Evolutionary conservation across 75 land plant species (phyloP).

Genomic region (Sequoiadendron giganteum): DNA sequence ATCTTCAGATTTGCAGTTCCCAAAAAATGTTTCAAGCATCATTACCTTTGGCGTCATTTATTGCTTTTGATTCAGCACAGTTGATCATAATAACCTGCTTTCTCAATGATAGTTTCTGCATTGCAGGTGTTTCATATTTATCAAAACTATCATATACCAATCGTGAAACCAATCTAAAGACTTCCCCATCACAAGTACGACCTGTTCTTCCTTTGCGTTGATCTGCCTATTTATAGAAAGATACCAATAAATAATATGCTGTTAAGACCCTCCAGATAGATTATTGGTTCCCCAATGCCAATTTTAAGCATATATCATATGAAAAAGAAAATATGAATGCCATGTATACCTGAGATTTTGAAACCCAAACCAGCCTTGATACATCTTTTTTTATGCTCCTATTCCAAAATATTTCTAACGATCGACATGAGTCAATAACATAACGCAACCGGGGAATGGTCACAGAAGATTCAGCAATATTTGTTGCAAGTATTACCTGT

Average conservation of each 20-base stretch:
- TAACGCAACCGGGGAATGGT: constrained; percentile 77
- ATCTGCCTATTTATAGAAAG: constrained; percentile 53
- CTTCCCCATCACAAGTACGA: constrained; percentile 84
- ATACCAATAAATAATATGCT: neutral
- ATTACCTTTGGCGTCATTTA: constrained; percentile 84
- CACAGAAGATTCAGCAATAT: constrained; percentile 95
- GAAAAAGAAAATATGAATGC: neutral
- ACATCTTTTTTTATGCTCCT: constrained; percentile 36
- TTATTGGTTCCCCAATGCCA: neutral
- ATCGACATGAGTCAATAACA: constrained; percentile 87
- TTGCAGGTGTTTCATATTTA: constrained; percentile 65
- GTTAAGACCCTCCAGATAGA: neutral
- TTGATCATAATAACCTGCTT: constrained; percentile 73
- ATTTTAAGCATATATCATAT: neutral
- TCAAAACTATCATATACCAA: constrained; percentile 40
- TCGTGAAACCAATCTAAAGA: constrained; percentile 67
- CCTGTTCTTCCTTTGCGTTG: constrained; percentile 93
- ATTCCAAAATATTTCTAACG: constrained; percentile 85
- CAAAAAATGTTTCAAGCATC: neutral
- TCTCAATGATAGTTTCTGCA: constrained; percentile 72
- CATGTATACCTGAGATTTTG: constrained; percentile 76
- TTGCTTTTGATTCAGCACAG: constrained; percentile 71
- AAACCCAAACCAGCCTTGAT: constrained; percentile 75
- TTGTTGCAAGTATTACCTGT: constrained; percentile 87
- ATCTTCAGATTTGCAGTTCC: neutral